Conservation (phyloP, 345 rosid species). For the Jatropha curcas region DNA sequence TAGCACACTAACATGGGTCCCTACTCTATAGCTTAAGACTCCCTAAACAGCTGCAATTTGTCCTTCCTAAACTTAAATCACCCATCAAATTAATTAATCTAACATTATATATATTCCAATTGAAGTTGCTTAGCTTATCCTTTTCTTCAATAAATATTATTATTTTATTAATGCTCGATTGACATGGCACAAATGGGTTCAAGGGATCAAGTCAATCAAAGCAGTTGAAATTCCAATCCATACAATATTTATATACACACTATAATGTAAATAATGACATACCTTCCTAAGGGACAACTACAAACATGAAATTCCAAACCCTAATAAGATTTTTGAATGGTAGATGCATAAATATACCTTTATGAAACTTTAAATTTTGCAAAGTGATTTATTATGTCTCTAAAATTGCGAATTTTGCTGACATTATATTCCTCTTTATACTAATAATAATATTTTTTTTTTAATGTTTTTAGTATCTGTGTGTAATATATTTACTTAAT, state of each 20-base stretch:
- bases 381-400: no score
- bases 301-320: slow-evolving; percentile 28
- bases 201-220: slow-evolving; percentile 8
- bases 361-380: no score
- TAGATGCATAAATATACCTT: neutral
- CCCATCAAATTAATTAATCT: no score
- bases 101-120: slow-evolving; percentile 11
- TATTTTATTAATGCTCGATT: slow-evolving; percentile 18
- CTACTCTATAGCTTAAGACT: neutral
- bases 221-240: slow-evolving; percentile 20
- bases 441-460: no score
- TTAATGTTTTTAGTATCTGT: no score
- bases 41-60: slow-evolving; percentile 19
- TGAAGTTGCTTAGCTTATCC: neutral
- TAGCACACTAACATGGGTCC: slow-evolving; percentile 28
- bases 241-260: no score
- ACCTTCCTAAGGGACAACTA: neutral
- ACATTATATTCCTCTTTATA: no score
- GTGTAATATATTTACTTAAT: no score
- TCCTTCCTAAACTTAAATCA: slow-evolving; percentile 4
- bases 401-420: no score
- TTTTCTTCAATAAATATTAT: neutral
- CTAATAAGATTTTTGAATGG: neutral
- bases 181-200: slow-evolving; percentile 17
- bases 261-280: no score